A percentile compares a stretch with the other conserved stretches of the same genome.
Conservation (phyloP, 2,329 filamentous ascomycete species). For the Pseudocercospora fijiensis region DNA sequence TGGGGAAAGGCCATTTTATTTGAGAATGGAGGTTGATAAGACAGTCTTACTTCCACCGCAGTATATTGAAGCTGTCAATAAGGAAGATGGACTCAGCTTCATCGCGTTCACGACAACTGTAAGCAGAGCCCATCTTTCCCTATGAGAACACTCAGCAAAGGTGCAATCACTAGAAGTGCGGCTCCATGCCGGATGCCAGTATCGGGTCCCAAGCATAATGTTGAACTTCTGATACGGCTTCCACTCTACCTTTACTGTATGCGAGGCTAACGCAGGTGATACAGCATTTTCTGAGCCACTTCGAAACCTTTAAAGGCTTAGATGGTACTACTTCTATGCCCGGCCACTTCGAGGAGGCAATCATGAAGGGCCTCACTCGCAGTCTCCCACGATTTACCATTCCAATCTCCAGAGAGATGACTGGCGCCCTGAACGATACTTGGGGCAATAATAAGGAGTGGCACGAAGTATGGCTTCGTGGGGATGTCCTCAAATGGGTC, state of each 20-base stretch:
- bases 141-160: neutral
- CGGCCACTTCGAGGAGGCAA: slow-evolving; percentile 19
- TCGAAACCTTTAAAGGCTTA: slow-evolving; percentile 8
- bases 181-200: neutral
- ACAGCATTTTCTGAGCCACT: slow-evolving; percentile 9
- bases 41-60: neutral
- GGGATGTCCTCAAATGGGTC: slow-evolving; percentile 38
- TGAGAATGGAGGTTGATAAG: neutral
- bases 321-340: neutral
- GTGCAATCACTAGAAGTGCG: neutral
- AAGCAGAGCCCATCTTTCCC: neutral
- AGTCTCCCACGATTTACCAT: slow-evolving; percentile 6
- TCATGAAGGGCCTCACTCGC: slow-evolving; percentile 21
- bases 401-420: slow-evolving; percentile 13
- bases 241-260: neutral
- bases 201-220: neutral
- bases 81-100: slow-evolving; percentile 1
- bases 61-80: slow-evolving; percentile 8
- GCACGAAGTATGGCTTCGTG: slow-evolving; percentile 24
- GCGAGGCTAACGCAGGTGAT: neutral
- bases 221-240: neutral
- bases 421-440: slow-evolving; percentile 9
- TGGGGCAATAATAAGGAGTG: slow-evolving; percentile 17
- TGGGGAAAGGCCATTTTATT: neutral
- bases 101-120: neutral